A percentile compares a stretch with the other conserved stretches of the same genome.
phyloP scores from a whole-genome alignment of 225 moss, liverwort and hornwort species.

The Thuidium tamariscinum region DNA sequence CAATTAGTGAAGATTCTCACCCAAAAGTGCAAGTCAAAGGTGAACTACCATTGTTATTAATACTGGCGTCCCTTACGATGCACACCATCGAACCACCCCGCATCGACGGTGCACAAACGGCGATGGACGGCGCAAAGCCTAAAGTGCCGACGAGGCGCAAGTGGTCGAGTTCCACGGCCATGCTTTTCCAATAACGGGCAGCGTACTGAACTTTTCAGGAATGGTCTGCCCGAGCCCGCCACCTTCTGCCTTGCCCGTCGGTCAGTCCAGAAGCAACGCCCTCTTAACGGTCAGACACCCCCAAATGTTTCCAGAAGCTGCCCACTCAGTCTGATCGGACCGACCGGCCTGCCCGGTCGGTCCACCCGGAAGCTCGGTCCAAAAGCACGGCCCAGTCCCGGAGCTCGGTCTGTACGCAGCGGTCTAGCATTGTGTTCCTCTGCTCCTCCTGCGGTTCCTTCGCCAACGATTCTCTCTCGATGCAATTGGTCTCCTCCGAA shows the following conservation, averaged over 20 bases:
- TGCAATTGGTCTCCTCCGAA: background rate
- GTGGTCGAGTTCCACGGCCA: background rate
- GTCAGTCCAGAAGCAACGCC: background rate
- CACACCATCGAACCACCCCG: background rate
- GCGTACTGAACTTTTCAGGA: background rate
- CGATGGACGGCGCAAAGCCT: background rate
- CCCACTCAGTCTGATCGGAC: background rate
- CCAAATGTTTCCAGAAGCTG: background rate
- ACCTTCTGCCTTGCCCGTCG: background rate
- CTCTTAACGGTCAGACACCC: background rate
- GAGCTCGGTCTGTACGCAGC: background rate
- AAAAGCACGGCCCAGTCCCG: background rate
- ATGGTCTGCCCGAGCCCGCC: background rate
- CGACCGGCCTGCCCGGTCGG: background rate
- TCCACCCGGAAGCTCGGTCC: background rate
- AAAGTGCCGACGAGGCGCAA: background rate
- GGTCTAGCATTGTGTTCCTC: background rate
- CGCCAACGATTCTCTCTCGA: constrained; percentile 10
- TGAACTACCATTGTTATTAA: no score
- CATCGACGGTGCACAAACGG: background rate
- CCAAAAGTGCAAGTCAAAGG: background rate
- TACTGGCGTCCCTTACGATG: background rate
- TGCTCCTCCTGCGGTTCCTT: background rate
- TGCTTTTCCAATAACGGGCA: background rate
- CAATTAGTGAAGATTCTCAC: background rate